Conservation (phyloP, 2,329 filamentous ascomycete species). For the Hypoxylon sp. region DNA sequence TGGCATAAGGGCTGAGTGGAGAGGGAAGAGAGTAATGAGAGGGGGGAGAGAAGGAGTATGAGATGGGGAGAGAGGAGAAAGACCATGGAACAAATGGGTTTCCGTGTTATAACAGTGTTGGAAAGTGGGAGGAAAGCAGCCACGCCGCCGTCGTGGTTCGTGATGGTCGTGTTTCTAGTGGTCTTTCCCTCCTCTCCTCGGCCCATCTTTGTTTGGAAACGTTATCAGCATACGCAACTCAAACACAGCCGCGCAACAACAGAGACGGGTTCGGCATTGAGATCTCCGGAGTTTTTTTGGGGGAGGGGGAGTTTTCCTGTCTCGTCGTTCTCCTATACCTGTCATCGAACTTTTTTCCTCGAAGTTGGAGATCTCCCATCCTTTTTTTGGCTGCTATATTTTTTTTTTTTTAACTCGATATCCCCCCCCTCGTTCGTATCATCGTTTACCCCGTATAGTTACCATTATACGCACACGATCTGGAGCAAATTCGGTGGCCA, state of each 20-base stretch:
- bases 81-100: conserved; percentile 23
- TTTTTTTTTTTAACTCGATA: conserved; percentile 34
- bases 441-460: conserved; percentile 35
- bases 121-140: conserved; percentile 7
- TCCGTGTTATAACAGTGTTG: conserved; percentile 25
- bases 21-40: background rate
- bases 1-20: conserved; percentile 28
- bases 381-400: conserved; percentile 34
- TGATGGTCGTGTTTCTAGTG: conserved; percentile 35
- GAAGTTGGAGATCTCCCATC: conserved; percentile 33
- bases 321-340: conserved; percentile 33
- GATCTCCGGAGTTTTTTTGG: conserved; percentile 42
- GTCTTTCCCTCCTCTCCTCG: conserved; percentile 31
- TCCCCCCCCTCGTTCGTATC: conserved; percentile 43
- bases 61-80: conserved; percentile 19
- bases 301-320: conserved; percentile 34
- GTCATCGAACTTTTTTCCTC: conserved; percentile 24
- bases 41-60: background rate
- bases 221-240: conserved; percentile 29
- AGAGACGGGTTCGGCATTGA: conserved; percentile 39
- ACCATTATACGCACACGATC: conserved; percentile 34
- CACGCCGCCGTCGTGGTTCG: background rate
- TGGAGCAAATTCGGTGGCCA: conserved; percentile 32
- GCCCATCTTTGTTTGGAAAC: conserved; percentile 29
- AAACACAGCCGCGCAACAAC: conserved; percentile 19